Percentiles rank a stretch among this genome's conserved stretches.
phyloP scores from a whole-genome alignment of 2,329 filamentous ascomycete genomes.

The Alternaria panax region DNA sequence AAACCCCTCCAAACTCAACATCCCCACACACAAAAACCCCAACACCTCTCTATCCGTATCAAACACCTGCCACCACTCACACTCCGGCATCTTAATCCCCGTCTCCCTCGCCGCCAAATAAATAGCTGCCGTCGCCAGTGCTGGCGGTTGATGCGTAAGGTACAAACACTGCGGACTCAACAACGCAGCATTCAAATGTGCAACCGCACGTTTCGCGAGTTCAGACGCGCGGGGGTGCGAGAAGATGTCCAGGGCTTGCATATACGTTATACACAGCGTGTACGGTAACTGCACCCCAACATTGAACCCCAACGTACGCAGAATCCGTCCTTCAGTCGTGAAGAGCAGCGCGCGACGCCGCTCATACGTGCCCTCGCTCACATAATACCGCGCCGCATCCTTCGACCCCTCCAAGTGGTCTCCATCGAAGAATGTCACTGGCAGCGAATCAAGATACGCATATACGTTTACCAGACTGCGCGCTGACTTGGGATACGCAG shows the following conservation, averaged over 20 bases:
- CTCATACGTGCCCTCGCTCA: slow-evolving; percentile 77
- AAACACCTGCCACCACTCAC: slow-evolving; percentile 97
- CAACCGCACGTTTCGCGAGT: slow-evolving; percentile 71
- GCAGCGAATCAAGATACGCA: slow-evolving; percentile 74
- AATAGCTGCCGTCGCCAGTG: slow-evolving; percentile 84
- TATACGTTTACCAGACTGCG: slow-evolving; percentile 87
- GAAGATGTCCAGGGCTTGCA: slow-evolving; percentile 83
- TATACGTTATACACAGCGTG: slow-evolving; percentile 85
- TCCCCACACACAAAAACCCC: slow-evolving; percentile 86
- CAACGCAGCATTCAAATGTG: slow-evolving; percentile 85
- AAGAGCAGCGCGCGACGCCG: slow-evolving; percentile 68
- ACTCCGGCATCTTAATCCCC: slow-evolving; percentile 78
- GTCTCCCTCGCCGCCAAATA: slow-evolving; percentile 86
- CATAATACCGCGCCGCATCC: slow-evolving; percentile 57
- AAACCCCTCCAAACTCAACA: slow-evolving; percentile 80
- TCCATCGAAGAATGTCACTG: slow-evolving; percentile 62
- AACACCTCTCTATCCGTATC: slow-evolving; percentile 94
- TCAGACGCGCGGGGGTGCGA: slow-evolving; percentile 52
- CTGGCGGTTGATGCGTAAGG: slow-evolving; percentile 87
- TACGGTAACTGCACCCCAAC: slow-evolving; percentile 87
- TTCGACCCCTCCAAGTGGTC: slow-evolving; percentile 32
- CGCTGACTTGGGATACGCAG: slow-evolving; percentile 75
- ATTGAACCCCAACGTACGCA: slow-evolving; percentile 80
- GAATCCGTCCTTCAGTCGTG: slow-evolving; percentile 76
- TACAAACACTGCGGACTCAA: slow-evolving; percentile 89